Evolutionary conservation across 2,329 filamentous ascomycete genomes (phyloP), one percentile per base, ranked within the genome.

Genomic region (Clonostachys rosea): DNA sequence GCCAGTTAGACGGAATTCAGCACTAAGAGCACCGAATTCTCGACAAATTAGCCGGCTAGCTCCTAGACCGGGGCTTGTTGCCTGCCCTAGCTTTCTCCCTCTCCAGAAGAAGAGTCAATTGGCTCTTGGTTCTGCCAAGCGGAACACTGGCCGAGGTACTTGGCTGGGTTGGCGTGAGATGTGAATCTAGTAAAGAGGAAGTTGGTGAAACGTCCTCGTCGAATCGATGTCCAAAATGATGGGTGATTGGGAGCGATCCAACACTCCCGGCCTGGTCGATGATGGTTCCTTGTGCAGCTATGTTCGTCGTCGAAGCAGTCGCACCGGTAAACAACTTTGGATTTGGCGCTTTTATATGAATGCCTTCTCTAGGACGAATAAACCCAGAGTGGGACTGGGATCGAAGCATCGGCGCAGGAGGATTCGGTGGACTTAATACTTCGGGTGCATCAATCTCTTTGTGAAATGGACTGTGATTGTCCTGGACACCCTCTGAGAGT

Each of bases 71-170:
- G 24, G 24, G 24, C 24, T 30, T 30, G 9, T 30, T 30, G 24
- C 24, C 24, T 30, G 24, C 40, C 35, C 40, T 43, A n/a, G 37
- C 54, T 54, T 72, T 76, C 51, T 78, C 77, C 35, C 75, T 72
- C 53, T 81, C 76, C 17, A 84, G 65, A 2, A 84, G 65, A 5
- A 84, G 63, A 10, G 75, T 76, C 30, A 84, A 65, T 57, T 84
- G 79, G 54, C 79, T 83, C 59, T 75, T 81, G n/a, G 79, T 77
- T 48, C 78, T 69, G n/a, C 70, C 78, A 43, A 83, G 64, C 5
- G 74, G 76, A 8, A 78, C 66, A 13, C 62, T 62, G 24, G 72
- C 63, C 13, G 68, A 64, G 11, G 67, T 60, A 40, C 67, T 75
- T 5, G 75, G 76, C 47, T 69, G 70, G 1, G 76, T 80, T 20